Percentiles rank a stretch among this genome's conserved stretches.
Conservation (phyloP, 192 early-diverging fungal genomes). For the Umbelopsis sp. region DNA sequence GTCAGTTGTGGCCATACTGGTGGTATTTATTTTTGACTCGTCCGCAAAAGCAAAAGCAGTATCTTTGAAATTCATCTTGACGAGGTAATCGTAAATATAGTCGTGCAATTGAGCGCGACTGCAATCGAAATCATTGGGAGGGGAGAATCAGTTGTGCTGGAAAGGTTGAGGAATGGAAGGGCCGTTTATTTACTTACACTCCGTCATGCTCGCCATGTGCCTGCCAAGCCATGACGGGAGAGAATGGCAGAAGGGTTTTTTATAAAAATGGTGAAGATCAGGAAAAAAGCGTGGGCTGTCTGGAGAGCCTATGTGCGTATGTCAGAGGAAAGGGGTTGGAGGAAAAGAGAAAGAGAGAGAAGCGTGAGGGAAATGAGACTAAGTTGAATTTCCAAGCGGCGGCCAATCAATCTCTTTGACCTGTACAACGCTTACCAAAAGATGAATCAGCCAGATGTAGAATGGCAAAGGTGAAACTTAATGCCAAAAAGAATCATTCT, state of each 20-base stretch:
- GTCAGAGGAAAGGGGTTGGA: background rate
- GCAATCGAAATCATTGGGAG: background rate
- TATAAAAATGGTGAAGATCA: background rate
- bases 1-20: background rate
- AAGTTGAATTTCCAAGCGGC: slow-evolving; percentile 10
- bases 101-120: slow-evolving; percentile 34
- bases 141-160: background rate
- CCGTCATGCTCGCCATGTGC: slow-evolving; percentile 10
- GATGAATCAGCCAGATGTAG: slow-evolving; percentile 14
- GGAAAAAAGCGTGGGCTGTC: background rate
- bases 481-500: too few species aligned
- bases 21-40: slow-evolving; percentile 33
- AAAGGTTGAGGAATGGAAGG: background rate
- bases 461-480: slow-evolving; percentile 5
- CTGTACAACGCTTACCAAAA: slow-evolving; percentile 16
- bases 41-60: slow-evolving; percentile 53
- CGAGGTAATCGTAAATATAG: slow-evolving; percentile 66
- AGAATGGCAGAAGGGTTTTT: background rate
- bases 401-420: slow-evolving; percentile 13
- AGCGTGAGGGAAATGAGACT: background rate
- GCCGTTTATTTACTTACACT: slow-evolving; percentile 3
- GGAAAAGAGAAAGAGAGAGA: background rate
- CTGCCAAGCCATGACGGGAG: slow-evolving; percentile 18
- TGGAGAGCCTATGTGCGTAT: background rate
- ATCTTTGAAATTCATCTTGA: slow-evolving; percentile 55